Conservation (phyloP, 129 eudicot species). For the Helichrysum umbraculigerum region DNA sequence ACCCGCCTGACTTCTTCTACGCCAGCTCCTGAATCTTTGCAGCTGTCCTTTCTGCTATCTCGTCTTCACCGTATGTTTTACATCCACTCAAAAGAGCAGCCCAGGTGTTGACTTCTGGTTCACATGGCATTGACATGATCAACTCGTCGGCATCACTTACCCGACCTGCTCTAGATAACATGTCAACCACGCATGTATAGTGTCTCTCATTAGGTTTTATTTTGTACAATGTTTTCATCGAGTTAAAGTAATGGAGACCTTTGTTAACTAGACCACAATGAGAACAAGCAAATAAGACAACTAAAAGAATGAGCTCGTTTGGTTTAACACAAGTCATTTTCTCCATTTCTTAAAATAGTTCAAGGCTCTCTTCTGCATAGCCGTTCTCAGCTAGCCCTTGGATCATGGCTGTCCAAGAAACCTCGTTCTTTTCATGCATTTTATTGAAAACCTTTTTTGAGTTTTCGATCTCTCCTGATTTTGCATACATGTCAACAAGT, state of each 20-base stretch:
- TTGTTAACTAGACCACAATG: conserved; percentile 71
- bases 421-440: conserved; percentile 50
- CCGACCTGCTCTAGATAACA: conserved; percentile 68
- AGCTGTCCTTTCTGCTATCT: conserved; percentile 46
- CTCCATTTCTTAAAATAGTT: conserved; percentile 56
- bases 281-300: conserved; percentile 72
- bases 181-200: conserved; percentile 60
- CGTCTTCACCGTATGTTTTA: conserved; percentile 44
- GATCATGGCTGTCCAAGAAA: conserved; percentile 84
- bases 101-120: conserved; percentile 63
- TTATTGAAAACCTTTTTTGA: conserved; percentile 41
- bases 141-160: conserved; percentile 56
- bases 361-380: conserved; percentile 52
- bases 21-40: conserved; percentile 43
- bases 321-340: conserved; percentile 34
- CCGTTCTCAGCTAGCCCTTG: conserved; percentile 84
- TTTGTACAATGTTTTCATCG: conserved; percentile 52
- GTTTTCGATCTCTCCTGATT: conserved; percentile 58
- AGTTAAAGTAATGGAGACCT: conserved; percentile 55
- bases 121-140: conserved; percentile 53
- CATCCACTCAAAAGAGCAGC: conserved; percentile 75
- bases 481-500: conserved; percentile 68
- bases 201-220: conserved; percentile 59
- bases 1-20: conserved; percentile 60
- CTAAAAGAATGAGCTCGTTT: conserved; percentile 59